Percentiles rank a stretch among this genome's conserved stretches.
phyloP scores from a whole-genome alignment of 441 rosid genomes.

The Gossypium davidsonii region DNA sequence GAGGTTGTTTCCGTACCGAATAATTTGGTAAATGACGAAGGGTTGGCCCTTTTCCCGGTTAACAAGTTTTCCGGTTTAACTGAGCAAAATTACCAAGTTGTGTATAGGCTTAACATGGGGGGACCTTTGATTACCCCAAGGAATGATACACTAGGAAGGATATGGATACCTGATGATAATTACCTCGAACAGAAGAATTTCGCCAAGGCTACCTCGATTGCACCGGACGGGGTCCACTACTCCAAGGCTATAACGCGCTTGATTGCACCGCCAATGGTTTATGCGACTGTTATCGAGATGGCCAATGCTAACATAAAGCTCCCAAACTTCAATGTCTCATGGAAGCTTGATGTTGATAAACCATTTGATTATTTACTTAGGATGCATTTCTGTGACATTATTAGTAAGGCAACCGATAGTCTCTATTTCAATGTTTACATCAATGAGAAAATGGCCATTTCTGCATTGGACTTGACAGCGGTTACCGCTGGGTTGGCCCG shows the following conservation, averaged over 20 bases:
- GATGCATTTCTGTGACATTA: constrained; percentile 77
- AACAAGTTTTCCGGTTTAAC: constrained; percentile 33
- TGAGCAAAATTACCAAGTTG: constrained; percentile 41
- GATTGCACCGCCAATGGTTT: constrained; percentile 61
- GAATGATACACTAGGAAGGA: constrained; percentile 65
- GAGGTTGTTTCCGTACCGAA: constrained; percentile 87
- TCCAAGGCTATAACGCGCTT: constrained; percentile 40
- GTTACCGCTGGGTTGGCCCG: constrained; percentile 34
- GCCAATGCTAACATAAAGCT: constrained; percentile 38
- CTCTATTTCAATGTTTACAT: constrained; percentile 79
- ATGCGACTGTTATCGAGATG: constrained; percentile 64
- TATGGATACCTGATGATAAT: constrained; percentile 50
- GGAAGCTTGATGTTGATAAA: constrained; percentile 60
- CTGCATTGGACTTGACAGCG: constrained; percentile 64
- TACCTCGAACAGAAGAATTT: constrained; percentile 41
- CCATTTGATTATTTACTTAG: constrained; percentile 49
- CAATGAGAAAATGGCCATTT: constrained; percentile 56
- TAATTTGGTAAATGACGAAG: constrained; percentile 42
- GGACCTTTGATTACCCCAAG: constrained; percentile 56
- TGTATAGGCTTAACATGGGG: constrained; percentile 65
- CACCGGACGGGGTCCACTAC: constrained; percentile 43
- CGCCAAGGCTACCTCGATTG: constrained; percentile 34
- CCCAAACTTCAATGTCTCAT: constrained; percentile 61
- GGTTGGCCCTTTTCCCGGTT: constrained; percentile 52
- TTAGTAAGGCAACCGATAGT: constrained; percentile 60